Percentiles rank a stretch among this genome's conserved stretches.
phyloP scores from a whole-genome alignment of 495 filamentous ascomycete genomes.

The Opeltia flavorubescens region DNA sequence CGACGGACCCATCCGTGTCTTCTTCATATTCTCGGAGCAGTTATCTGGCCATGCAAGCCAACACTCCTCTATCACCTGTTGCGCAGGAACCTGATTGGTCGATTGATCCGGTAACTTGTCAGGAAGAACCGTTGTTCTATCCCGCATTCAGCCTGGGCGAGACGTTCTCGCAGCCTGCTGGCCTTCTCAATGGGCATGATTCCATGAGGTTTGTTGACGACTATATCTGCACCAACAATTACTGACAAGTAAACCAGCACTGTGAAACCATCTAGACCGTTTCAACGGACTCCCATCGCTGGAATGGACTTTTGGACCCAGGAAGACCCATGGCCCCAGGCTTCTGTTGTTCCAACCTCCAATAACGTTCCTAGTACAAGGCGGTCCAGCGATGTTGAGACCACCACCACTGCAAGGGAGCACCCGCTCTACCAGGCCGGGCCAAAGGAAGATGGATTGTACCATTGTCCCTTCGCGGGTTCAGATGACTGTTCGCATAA shows the following conservation, averaged over 20 bases:
- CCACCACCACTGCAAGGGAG: constrained; percentile 52
- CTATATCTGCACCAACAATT: background rate
- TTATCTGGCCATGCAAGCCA: constrained; percentile 4
- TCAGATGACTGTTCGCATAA: constrained; percentile 66
- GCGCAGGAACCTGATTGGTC: constrained; percentile 8
- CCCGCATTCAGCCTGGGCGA: constrained; percentile 7
- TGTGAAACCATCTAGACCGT: constrained; percentile 6
- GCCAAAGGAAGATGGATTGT: constrained; percentile 59
- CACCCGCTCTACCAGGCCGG: constrained; percentile 65
- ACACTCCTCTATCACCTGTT: constrained; percentile 10
- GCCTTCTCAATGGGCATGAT: constrained; percentile 1
- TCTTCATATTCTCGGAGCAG: constrained; percentile 11
- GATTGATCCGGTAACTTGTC: background rate
- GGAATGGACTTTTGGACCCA: constrained; percentile 9
- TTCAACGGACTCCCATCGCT: constrained; percentile 7
- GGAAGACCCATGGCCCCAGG: constrained; percentile 4
- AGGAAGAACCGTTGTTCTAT: constrained; percentile 2
- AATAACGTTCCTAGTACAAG: constrained; percentile 17
- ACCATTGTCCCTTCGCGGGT: constrained; percentile 78
- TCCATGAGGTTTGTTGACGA: constrained; percentile 10
- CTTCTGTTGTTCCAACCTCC: constrained; percentile 5
- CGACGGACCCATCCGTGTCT: constrained; percentile 8
- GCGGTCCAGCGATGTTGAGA: constrained; percentile 32
- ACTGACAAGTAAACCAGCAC: constrained; percentile 9
- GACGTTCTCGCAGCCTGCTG: background rate